A percentile compares a stretch with the other conserved stretches of the same genome.
phyloP scores from a whole-genome alignment of 83 land plant genomes.

The Isoetes engelmannii region DNA sequence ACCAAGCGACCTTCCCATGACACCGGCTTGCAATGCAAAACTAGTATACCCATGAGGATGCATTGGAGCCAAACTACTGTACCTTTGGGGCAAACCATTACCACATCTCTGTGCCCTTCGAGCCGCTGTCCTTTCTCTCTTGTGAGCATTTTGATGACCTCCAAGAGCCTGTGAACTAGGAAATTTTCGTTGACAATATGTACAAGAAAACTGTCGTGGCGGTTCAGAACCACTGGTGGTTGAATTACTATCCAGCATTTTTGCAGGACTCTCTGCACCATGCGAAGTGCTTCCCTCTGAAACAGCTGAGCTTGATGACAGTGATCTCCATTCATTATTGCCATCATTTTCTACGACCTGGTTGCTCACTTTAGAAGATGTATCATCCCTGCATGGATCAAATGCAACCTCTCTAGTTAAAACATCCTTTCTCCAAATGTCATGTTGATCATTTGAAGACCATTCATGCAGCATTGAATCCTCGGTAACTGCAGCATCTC shows the following conservation, averaged over 20 bases:
- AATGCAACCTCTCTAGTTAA: no score
- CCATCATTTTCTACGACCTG: background rate
- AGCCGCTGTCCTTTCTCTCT: background rate
- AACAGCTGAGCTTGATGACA: constrained; percentile 1
- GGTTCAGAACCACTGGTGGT: background rate
- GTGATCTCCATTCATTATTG: background rate
- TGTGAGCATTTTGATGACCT: constrained; percentile 3
- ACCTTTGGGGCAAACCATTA: background rate
- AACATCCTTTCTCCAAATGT: no score
- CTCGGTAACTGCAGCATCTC: no score
- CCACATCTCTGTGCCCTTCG: constrained; percentile 2
- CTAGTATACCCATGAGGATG: background rate
- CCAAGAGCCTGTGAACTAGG: constrained; percentile 3
- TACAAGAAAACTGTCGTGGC: background rate
- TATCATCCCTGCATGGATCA: no score
- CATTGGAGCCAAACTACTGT: constrained; percentile 1
- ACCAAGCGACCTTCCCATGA: background rate
- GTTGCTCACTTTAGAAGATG: no score
- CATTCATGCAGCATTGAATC: no score
- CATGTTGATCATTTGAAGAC: no score
- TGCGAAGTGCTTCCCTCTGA: background rate
- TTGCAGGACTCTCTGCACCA: constrained; percentile 1
- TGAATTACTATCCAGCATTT: background rate
- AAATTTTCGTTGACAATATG: constrained; percentile 1
- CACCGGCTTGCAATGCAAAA: background rate